phyloP scores from a whole-genome alignment of 768 basidiomycete species.

The Coprinopsis cinerea region DNA sequence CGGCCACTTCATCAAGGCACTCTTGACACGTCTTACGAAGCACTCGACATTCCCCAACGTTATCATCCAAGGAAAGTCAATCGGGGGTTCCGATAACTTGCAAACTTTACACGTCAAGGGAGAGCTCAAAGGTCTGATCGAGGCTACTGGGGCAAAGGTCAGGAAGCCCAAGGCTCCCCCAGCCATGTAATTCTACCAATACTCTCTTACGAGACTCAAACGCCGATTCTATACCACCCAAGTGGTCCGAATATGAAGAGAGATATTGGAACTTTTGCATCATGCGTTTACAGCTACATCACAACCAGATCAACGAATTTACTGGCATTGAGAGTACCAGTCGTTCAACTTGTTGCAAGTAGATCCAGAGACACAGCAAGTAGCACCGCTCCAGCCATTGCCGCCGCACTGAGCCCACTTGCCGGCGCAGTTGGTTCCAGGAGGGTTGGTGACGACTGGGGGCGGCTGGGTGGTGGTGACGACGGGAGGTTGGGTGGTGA shows the following conservation, averaged over 20 bases:
- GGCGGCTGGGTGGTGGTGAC: constrained; percentile 12
- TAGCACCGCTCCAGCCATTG: constrained; percentile 27
- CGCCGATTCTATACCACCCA: too few species aligned
- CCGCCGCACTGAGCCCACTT: constrained; percentile 21
- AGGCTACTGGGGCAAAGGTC: constrained; percentile 40
- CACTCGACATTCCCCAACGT: constrained; percentile 75
- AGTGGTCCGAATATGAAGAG: too few species aligned
- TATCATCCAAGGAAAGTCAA: constrained; percentile 52
- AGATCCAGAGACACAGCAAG: constrained; percentile 27
- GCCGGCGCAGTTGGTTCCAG: background rate
- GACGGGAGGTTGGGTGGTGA: constrained; percentile 14
- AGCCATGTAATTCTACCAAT: too few species aligned
- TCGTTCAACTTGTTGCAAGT: constrained; percentile 24
- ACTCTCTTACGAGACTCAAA: too few species aligned
- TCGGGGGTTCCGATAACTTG: constrained; percentile 65
- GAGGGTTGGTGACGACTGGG: constrained; percentile 6
- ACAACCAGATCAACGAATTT: too few species aligned
- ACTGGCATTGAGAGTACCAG: constrained; percentile 27
- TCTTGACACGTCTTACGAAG: constrained; percentile 60
- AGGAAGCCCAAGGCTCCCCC: too few species aligned
- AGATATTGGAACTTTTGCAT: too few species aligned
- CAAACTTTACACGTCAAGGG: constrained; percentile 44
- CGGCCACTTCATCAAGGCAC: constrained; percentile 51
- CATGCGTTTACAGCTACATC: too few species aligned
- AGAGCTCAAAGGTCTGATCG: constrained; percentile 38